These are phyloP conservation scores for Santalum album DNA, from an alignment of 164 flowering plant genomes.

Conservation along the genomic window DNA sequence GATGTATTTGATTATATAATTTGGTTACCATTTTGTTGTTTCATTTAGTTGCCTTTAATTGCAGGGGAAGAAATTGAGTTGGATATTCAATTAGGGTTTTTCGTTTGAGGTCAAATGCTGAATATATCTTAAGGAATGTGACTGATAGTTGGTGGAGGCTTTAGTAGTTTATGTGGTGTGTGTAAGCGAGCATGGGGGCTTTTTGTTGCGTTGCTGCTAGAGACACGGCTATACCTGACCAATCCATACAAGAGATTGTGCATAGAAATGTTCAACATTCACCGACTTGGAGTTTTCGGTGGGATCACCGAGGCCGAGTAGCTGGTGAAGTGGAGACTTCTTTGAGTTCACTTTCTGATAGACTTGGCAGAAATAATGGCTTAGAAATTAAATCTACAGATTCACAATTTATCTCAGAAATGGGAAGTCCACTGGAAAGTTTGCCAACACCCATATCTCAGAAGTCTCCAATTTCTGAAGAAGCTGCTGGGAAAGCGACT, in stretches of 20 bases:
- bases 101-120: not conserved
- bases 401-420: not conserved
- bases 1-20: not conserved
- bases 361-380: not conserved
- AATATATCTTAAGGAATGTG: not conserved
- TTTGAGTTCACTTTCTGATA: not conserved
- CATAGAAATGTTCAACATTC: not conserved
- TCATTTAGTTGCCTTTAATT: not conserved
- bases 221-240: not conserved
- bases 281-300: constrained; percentile 1
- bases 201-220: constrained; percentile 4
- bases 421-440: constrained; percentile 20
- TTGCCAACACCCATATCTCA: constrained; percentile 36
- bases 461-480: constrained; percentile 43
- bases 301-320: constrained; percentile 1
- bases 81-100: not conserved
- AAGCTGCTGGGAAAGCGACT: constrained; percentile 19
- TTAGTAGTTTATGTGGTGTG: not conserved
- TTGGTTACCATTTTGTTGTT: no score
- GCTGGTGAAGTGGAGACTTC: not conserved
- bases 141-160: not conserved
- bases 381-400: not conserved
- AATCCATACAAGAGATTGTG: not conserved
- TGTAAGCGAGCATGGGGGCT: constrained; percentile 1
- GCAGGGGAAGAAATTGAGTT: not conserved